phyloP scores from a whole-genome alignment of 495 filamentous ascomycete genomes.

The Neurospora discreta region DNA sequence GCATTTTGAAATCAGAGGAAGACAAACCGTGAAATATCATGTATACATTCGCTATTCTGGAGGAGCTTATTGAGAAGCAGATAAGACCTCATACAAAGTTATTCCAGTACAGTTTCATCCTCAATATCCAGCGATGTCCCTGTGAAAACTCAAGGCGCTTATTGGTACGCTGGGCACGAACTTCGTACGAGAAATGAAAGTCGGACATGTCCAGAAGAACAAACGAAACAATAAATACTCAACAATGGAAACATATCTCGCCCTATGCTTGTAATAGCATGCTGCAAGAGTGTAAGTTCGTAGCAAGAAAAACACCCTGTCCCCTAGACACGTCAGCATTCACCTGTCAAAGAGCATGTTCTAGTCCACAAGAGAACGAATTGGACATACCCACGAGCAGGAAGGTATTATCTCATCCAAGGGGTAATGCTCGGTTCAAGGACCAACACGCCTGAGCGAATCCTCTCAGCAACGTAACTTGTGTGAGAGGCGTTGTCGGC shows the following conservation, averaged over 20 bases:
- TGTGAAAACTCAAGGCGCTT: background rate
- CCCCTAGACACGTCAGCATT: background rate
- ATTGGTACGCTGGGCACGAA: background rate
- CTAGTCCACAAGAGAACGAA: rapidly evolving
- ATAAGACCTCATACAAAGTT: background rate
- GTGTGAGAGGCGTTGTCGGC: background rate
- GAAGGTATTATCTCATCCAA: background rate
- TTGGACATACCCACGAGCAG: background rate
- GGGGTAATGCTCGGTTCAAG: background rate
- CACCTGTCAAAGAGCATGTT: background rate
- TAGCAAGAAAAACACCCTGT: too few relatives aligned
- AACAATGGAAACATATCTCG: background rate
- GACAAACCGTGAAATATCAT: background rate
- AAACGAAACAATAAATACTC: background rate
- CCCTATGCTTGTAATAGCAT: background rate
- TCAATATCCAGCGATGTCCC: background rate
- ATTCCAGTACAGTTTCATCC: background rate
- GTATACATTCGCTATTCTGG: background rate
- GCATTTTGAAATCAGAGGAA: too few relatives aligned
- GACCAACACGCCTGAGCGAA: background rate
- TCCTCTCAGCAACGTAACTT: background rate
- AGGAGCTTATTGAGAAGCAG: background rate
- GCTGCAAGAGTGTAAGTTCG: background rate
- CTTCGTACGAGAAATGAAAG: background rate
- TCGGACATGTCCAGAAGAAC: background rate